Conservation (phyloP, 805 yeast species). For the Pichia californica region DNA sequence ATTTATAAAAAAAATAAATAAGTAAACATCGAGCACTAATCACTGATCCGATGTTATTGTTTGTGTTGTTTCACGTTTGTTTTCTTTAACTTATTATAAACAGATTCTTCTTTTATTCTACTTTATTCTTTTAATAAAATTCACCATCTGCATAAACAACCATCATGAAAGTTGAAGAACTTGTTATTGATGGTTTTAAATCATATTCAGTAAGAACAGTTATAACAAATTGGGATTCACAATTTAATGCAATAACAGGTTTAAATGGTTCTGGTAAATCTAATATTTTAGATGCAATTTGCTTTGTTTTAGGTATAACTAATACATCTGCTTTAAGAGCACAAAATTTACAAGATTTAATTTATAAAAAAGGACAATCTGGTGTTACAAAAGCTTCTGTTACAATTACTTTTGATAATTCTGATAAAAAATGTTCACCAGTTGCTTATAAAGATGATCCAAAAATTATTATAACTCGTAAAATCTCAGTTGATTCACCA, state of each 20-base stretch:
- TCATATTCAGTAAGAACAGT: conserved; percentile 96
- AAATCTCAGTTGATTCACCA: conserved; percentile 79
- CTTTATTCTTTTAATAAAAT: neutral
- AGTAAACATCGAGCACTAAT: too few relatives aligned
- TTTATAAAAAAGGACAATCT: conserved; percentile 96
- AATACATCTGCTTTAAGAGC: conserved; percentile 96
- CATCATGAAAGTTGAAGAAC: conserved; percentile 88
- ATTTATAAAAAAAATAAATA: too few relatives aligned
- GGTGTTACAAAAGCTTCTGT: conserved; percentile 97
- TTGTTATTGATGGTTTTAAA: conserved; percentile 95
- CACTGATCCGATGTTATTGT: too few relatives aligned
- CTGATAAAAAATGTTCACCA: conserved; percentile 71
- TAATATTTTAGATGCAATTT: conserved; percentile 91
- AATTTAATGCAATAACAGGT: conserved; percentile 96
- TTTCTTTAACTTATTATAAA: neutral
- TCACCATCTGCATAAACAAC: neutral
- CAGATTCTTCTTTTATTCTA: neutral
- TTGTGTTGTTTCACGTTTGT: too few relatives aligned
- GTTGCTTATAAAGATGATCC: conserved; percentile 75
- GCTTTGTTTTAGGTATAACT: conserved; percentile 95
- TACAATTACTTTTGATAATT: conserved; percentile 88
- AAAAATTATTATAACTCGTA: conserved; percentile 87
- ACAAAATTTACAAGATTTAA: conserved; percentile 83
- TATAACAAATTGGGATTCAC: conserved; percentile 91
- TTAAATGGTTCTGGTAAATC: conserved; percentile 97